Evolutionary conservation across 768 basidiomycete genomes (phyloP).

Genomic region (Ramaria rubella): DNA sequence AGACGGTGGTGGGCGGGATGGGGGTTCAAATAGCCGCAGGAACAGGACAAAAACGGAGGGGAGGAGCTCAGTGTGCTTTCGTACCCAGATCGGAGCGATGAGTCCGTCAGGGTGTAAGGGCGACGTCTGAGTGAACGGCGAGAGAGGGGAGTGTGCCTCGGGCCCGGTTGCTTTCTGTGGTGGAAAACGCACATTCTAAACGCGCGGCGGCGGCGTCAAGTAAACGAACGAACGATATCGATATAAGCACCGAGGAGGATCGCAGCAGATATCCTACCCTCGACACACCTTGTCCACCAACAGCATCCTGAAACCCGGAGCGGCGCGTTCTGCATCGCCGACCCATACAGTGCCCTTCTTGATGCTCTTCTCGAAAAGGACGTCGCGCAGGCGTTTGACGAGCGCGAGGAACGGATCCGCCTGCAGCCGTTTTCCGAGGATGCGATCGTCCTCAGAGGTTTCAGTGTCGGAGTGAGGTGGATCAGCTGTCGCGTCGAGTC

Average conservation of each 20-base stretch:
- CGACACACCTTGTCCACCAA: slow-evolving; percentile 69
- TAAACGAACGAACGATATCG: too few species aligned
- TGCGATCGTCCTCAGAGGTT: slow-evolving; percentile 20
- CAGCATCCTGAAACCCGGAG: slow-evolving; percentile 66
- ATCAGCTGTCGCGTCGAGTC: slow-evolving; percentile 44
- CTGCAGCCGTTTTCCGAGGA: slow-evolving; percentile 23
- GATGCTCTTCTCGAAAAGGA: slow-evolving; percentile 50
- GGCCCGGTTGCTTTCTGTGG: slow-evolving; percentile 56
- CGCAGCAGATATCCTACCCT: neutral
- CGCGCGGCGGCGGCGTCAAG: too few species aligned
- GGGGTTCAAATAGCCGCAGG: slow-evolving; percentile 66
- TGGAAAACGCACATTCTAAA: slow-evolving; percentile 70
- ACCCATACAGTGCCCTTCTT: slow-evolving; percentile 55
- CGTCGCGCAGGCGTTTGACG: slow-evolving; percentile 55
- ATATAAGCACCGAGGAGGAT: neutral
- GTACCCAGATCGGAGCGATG: slow-evolving; percentile 96
- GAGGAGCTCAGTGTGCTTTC: slow-evolving; percentile 87
- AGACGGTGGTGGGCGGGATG: slow-evolving; percentile 31
- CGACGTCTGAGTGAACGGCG: slow-evolving; percentile 80
- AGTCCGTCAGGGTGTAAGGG: slow-evolving; percentile 93
- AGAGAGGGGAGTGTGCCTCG: slow-evolving; percentile 79
- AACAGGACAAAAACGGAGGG: slow-evolving; percentile 95
- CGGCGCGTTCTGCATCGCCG: slow-evolving; percentile 53
- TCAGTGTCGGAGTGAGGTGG: slow-evolving; percentile 15
- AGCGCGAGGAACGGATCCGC: slow-evolving; percentile 62